These are phyloP conservation scores for Termitomyces sp. DNA, from an alignment of 768 basidiomycete species.

Conservation along the genomic window DNA sequence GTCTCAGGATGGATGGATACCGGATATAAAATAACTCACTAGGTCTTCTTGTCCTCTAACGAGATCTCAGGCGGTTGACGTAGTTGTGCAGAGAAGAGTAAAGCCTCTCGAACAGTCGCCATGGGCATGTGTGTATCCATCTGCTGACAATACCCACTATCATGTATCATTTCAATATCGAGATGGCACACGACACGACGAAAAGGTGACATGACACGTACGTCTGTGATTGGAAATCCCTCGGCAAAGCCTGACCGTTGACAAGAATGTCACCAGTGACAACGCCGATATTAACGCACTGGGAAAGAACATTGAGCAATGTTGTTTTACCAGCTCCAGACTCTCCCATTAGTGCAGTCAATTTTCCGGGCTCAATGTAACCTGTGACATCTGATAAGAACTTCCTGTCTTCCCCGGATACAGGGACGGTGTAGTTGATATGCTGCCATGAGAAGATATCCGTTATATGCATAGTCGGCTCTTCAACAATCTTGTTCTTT, in stretches of 20 bases:
- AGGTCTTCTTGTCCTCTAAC: conserved; percentile 71
- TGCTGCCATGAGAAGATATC: conserved; percentile 71
- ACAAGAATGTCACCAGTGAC: conserved; percentile 37
- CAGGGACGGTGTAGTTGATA: conserved; percentile 55
- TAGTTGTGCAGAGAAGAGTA: conserved; percentile 75
- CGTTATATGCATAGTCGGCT: conserved; percentile 23
- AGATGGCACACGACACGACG: background rate
- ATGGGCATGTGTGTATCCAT: conserved; percentile 76
- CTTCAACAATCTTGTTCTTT: conserved; percentile 32
- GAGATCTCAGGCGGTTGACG: conserved; percentile 70
- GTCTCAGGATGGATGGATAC: background rate
- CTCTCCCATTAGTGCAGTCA: conserved; percentile 65
- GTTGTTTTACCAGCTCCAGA: conserved; percentile 37
- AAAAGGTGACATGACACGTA: conserved; percentile 16
- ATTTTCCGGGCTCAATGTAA: conserved; percentile 70
- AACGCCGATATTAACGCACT: conserved; percentile 33
- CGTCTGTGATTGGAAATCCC: conserved; percentile 50
- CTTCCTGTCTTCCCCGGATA: conserved; percentile 37
- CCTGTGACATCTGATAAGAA: conserved; percentile 75
- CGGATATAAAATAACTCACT: conserved; percentile 41
- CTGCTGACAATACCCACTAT: conserved; percentile 77
- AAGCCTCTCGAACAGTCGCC: conserved; percentile 76
- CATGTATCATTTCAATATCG: background rate
- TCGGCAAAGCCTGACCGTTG: conserved; percentile 36
- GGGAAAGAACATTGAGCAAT: conserved; percentile 40